Evolutionary conservation across 2,329 filamentous ascomycete species (phyloP).

Genomic region (Akanthomyces dipterigenus): DNA sequence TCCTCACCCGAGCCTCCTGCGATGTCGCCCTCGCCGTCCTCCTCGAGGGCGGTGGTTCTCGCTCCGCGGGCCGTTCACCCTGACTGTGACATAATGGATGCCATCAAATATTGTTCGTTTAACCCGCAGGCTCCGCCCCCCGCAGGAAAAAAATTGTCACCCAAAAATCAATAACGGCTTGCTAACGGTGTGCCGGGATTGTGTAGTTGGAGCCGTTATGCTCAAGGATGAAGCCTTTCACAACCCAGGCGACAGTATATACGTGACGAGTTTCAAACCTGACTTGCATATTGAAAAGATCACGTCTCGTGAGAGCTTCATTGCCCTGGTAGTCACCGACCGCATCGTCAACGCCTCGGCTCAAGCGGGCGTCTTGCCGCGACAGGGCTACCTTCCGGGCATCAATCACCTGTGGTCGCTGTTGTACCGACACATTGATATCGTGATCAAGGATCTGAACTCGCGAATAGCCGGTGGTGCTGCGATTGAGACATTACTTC

Average conservation of each 20-base stretch:
- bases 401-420: slow-evolving; percentile 8
- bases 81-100: slow-evolving; percentile 9
- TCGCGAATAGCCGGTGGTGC: slow-evolving; percentile 1
- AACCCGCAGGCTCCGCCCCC: not conserved
- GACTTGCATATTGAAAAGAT: slow-evolving; percentile 1
- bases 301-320: not conserved
- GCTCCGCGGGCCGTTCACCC: not conserved
- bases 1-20: not conserved
- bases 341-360: slow-evolving; percentile 9
- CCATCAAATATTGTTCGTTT: slow-evolving; percentile 11
- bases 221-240: slow-evolving; percentile 6
- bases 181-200: not conserved
- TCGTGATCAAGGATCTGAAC: slow-evolving; percentile 6
- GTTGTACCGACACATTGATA: slow-evolving; percentile 2
- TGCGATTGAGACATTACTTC: not conserved
- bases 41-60: not conserved
- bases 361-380: slow-evolving; percentile 1
- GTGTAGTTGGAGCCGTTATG: slow-evolving; percentile 6
- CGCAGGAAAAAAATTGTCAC: too few species aligned
- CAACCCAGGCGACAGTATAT: not conserved
- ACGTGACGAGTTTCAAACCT: not conserved
- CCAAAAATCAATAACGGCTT: not conserved
- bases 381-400: slow-evolving; percentile 1
- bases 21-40: not conserved
- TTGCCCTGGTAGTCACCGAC: slow-evolving; percentile 2